phyloP scores from a whole-genome alignment of 306 rosid species.

The Dalbergia cultrata region DNA sequence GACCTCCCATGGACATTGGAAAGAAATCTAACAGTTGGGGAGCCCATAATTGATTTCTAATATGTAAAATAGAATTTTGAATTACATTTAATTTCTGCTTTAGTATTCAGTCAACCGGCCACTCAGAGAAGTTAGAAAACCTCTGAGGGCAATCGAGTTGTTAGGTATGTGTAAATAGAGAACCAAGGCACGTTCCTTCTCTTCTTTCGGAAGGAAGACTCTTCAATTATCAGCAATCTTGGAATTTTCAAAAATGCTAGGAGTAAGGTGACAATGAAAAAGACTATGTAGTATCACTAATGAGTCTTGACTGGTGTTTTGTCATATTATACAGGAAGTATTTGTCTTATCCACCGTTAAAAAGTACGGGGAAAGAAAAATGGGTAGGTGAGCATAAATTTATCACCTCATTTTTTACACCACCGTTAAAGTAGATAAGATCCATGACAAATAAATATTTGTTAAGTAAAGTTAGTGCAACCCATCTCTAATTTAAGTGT shows the following conservation, averaged over 20 bases:
- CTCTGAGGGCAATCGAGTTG: slow-evolving; percentile 29
- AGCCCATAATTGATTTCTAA: slow-evolving; percentile 80
- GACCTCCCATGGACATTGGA: slow-evolving; percentile 79
- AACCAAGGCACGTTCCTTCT: too few relatives aligned
- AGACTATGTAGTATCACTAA: not conserved
- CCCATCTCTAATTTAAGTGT: too few relatives aligned
- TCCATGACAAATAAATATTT: too few relatives aligned
- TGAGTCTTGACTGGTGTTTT: not conserved
- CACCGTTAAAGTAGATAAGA: too few relatives aligned
- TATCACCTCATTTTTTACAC: too few relatives aligned
- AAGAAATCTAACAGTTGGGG: slow-evolving; percentile 74
- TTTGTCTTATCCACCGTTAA: not conserved
- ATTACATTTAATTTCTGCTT: not conserved
- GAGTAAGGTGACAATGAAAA: not conserved
- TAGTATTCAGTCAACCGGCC: slow-evolving; percentile 30
- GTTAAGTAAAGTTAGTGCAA: too few relatives aligned
- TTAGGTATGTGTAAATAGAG: not conserved
- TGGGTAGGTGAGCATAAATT: too few relatives aligned
- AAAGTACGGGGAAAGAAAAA: not conserved
- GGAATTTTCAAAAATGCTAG: not conserved
- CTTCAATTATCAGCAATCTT: not conserved
- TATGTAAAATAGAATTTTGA: not conserved
- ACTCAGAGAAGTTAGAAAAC: not conserved
- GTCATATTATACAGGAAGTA: not conserved
- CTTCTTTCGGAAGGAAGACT: not conserved